Evolutionary conservation across 495 filamentous ascomycete species (phyloP).

Genomic region (Podospora pseudocomata): DNA sequence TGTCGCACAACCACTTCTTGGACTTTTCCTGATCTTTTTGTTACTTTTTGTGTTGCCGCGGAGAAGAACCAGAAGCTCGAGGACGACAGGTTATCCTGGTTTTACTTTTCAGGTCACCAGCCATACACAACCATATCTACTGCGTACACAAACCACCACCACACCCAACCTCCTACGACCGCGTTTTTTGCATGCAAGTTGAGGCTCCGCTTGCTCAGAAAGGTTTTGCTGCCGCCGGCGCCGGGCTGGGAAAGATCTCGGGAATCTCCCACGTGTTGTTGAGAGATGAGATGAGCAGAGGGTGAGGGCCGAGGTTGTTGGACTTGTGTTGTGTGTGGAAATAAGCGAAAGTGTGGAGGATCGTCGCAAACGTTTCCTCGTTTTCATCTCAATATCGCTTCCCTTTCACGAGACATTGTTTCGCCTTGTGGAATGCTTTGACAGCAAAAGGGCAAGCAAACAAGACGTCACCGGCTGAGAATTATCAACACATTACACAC

Average conservation of each 20-base stretch:
- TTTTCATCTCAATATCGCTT: neutral
- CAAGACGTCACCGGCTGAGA: neutral
- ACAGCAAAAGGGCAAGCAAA: slow-evolving; percentile 1
- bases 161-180: slow-evolving; percentile 11
- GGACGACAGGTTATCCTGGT: neutral
- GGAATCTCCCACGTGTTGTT: too few species aligned
- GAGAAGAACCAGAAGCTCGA: neutral
- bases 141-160: neutral
- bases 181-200: neutral
- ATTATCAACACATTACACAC: neutral
- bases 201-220: neutral
- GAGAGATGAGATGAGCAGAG: neutral
- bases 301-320: neutral
- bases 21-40: neutral
- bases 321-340: neutral
- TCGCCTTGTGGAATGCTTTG: neutral
- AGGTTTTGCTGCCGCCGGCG: neutral
- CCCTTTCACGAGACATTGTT: neutral
- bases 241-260: neutral
- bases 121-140: neutral
- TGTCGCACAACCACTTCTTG: neutral
- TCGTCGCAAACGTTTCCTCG: neutral
- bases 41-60: neutral
- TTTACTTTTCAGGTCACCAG: neutral
- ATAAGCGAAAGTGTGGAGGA: neutral